Evolutionary conservation across 352 stramenopile genomes (phyloP).

Genomic region (Phytophthora quininea): DNA sequence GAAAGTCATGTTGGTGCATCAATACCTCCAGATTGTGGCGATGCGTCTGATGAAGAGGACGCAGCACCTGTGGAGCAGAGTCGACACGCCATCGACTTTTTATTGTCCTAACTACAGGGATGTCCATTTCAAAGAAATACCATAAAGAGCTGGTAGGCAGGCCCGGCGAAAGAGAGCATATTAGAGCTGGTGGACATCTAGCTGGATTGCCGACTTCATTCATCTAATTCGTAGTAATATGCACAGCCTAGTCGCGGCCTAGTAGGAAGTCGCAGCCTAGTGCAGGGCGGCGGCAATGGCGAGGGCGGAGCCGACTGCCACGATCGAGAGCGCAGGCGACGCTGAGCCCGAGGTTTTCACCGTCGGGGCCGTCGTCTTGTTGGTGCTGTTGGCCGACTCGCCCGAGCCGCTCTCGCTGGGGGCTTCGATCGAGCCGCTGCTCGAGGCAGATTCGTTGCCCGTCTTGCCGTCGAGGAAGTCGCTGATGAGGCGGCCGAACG

Average conservation of each 20-base stretch:
- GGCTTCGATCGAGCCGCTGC: slow-evolving; percentile 23
- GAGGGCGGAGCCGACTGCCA: slow-evolving; percentile 20
- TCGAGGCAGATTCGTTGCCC: slow-evolving; percentile 53
- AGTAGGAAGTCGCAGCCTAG: slow-evolving; percentile 8
- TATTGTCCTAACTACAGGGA: slow-evolving; percentile 27
- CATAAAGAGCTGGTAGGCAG: slow-evolving; percentile 1
- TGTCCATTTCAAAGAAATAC: background rate
- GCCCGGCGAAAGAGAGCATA: background rate
- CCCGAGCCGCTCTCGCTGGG: slow-evolving; percentile 22
- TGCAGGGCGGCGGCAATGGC: slow-evolving; percentile 28
- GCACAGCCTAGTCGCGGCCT: background rate
- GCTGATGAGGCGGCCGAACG: slow-evolving; percentile 54
- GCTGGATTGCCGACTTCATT: slow-evolving; percentile 22
- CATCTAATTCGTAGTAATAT: slow-evolving; percentile 11
- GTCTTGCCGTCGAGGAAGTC: slow-evolving; percentile 59
- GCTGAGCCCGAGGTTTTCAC: slow-evolving; percentile 13
- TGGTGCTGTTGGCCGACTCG: slow-evolving; percentile 1
- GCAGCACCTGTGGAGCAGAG: slow-evolving; percentile 11
- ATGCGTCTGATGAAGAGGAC: slow-evolving; percentile 12
- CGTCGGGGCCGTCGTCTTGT: background rate
- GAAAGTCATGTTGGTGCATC: slow-evolving; percentile 10
- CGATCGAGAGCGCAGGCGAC: slow-evolving; percentile 16
- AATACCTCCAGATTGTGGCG: background rate
- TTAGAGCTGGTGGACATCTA: background rate
- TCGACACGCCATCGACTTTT: slow-evolving; percentile 34